Evolutionary conservation across 2,329 filamentous ascomycete genomes (phyloP).

Genomic region (Piedraia hortae): DNA sequence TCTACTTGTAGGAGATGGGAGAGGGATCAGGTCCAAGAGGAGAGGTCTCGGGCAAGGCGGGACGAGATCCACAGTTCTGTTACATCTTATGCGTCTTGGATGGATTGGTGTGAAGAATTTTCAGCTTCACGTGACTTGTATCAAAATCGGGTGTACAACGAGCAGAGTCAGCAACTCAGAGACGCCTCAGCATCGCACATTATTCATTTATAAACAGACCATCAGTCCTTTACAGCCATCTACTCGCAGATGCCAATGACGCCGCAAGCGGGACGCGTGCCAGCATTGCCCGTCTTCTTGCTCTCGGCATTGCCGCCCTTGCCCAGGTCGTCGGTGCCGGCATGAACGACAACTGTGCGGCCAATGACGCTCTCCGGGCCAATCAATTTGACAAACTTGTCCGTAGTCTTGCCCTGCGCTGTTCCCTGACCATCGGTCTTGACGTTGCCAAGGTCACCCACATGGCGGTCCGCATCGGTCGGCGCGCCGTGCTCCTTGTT

Average conservation of each 20-base stretch:
- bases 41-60: too few relatives aligned
- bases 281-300: conserved; percentile 95
- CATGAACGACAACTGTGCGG: conserved; percentile 84
- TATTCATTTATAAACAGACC: too few relatives aligned
- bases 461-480: conserved; percentile 59
- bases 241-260: conserved; percentile 14
- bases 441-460: conserved; percentile 94
- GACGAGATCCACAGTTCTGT: too few relatives aligned
- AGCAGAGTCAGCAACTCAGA: too few relatives aligned
- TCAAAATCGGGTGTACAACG: too few relatives aligned
- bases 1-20: too few relatives aligned
- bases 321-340: conserved; percentile 87
- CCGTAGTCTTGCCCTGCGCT: conserved; percentile 49
- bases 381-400: conserved; percentile 82
- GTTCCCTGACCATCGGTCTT: conserved; percentile 84
- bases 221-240: too few relatives aligned
- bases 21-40: too few relatives aligned
- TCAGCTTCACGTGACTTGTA: too few relatives aligned
- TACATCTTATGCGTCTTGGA: too few relatives aligned
- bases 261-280: conserved; percentile 75
- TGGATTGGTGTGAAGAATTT: too few relatives aligned
- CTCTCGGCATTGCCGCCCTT: conserved; percentile 80
- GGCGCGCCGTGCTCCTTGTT: conserved; percentile 80
- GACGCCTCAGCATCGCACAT: too few relatives aligned
- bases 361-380: conserved; percentile 85